These are phyloP conservation scores for Silene coronaria DNA, from an alignment of 179 eudicot genomes.

Conservation along the genomic window DNA sequence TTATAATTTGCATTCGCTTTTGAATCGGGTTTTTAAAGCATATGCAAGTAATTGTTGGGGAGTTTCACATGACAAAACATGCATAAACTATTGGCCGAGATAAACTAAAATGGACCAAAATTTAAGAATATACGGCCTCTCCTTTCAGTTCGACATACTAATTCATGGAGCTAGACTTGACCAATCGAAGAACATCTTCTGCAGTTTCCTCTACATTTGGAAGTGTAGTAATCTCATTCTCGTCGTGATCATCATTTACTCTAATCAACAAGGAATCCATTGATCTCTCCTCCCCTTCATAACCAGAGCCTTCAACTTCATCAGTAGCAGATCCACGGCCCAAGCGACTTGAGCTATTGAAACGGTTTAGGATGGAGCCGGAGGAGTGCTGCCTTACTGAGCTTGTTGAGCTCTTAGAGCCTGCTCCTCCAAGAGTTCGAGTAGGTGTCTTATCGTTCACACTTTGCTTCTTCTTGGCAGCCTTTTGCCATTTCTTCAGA, in stretches of 20 bases:
- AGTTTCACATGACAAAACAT: too few species aligned
- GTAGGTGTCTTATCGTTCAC: conserved; percentile 31
- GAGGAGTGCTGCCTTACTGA: conserved; percentile 29
- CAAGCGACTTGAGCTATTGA: conserved; percentile 70
- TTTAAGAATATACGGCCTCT: too few species aligned
- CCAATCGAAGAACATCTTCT: conserved; percentile 23
- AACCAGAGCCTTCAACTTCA: conserved; percentile 30
- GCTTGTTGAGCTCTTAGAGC: conserved; percentile 30
- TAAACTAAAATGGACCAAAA: too few species aligned
- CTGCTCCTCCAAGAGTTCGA: conserved; percentile 35
- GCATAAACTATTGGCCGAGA: too few species aligned
- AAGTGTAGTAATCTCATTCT: conserved; percentile 28
- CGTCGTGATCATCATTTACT: conserved; percentile 29
- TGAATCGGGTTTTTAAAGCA: too few species aligned
- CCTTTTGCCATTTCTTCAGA: conserved; percentile 70
- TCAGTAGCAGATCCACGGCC: conserved; percentile 25
- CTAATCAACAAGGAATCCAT: conserved; percentile 36
- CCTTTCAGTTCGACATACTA: too few species aligned
- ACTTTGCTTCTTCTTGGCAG: conserved; percentile 46
- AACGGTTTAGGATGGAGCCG: conserved; percentile 47
- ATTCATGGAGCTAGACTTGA: background rate
- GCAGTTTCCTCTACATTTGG: conserved; percentile 20
- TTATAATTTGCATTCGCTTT: too few species aligned
- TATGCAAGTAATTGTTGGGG: too few species aligned
- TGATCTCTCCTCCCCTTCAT: conserved; percentile 33